Conservation (phyloP, 305 asterid genomes). For the Solanum aculeatissimum region DNA sequence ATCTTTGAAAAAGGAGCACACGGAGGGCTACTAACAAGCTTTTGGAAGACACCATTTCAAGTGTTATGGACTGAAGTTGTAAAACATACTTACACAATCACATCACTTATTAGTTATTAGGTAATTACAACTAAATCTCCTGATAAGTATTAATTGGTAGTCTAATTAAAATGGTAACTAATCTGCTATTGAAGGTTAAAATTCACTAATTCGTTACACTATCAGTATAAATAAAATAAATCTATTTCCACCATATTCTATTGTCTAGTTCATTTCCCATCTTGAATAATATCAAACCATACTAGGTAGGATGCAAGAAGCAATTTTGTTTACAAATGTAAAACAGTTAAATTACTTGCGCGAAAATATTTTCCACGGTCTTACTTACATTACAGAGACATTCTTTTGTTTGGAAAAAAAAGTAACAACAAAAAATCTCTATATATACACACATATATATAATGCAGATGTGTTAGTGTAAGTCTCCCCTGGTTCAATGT, state of each 20-base stretch:
- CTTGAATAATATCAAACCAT: background rate
- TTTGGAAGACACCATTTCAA: background rate
- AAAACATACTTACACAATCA: background rate
- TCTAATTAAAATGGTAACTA: background rate
- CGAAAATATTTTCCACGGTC: background rate
- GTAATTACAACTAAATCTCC: background rate
- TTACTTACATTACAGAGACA: background rate
- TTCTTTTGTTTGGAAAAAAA: background rate
- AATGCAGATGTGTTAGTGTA: background rate
- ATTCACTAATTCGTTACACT: background rate
- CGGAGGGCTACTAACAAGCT: background rate
- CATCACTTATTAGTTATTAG: background rate
- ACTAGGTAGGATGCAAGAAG: background rate
- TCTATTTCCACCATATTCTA: background rate
- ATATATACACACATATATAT: background rate
- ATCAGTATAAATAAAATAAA: background rate
- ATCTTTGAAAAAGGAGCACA: background rate
- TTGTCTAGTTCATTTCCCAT: background rate
- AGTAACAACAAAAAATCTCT: background rate
- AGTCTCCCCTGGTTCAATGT: background rate
- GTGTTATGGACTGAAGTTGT: background rate
- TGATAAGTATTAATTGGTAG: background rate
- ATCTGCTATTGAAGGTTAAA: background rate
- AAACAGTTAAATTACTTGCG: background rate
- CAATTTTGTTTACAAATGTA: background rate